phyloP scores from a whole-genome alignment of 2,329 filamentous ascomycete genomes.

The Fusarium abutilonis region DNA sequence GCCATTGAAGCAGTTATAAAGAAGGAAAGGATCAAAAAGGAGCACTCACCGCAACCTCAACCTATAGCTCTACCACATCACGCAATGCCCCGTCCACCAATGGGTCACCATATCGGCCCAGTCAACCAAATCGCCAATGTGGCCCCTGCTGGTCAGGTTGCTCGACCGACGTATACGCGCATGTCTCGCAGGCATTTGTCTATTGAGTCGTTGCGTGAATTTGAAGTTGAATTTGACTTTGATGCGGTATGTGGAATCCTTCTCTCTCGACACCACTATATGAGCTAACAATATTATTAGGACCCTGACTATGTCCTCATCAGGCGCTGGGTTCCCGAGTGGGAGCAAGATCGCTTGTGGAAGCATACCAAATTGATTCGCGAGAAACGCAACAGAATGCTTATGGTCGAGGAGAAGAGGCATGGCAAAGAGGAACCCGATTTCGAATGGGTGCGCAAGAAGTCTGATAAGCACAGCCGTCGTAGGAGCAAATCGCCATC shows the following conservation, averaged over 20 bases:
- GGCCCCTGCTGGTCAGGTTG: constrained; percentile 14
- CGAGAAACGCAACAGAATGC: constrained; percentile 60
- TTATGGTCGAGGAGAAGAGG: constrained; percentile 60
- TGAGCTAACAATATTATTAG: constrained; percentile 53
- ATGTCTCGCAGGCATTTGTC: constrained; percentile 71
- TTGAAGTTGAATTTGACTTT: constrained; percentile 66
- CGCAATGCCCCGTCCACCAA: constrained; percentile 12
- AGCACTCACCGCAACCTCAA: constrained; percentile 20
- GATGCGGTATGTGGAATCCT: constrained; percentile 60
- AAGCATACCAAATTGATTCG: constrained; percentile 73
- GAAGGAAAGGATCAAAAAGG: constrained; percentile 61
- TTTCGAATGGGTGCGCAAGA: constrained; percentile 68
- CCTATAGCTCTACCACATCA: constrained; percentile 19
- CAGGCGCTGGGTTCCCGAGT: constrained; percentile 76
- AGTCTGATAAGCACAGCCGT: constrained; percentile 56
- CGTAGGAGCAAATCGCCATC: constrained; percentile 68
- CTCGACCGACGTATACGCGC: constrained; percentile 68
- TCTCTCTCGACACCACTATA: neutral
- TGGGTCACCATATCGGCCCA: constrained; percentile 4
- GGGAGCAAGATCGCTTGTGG: constrained; percentile 77
- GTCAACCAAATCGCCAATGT: constrained; percentile 14
- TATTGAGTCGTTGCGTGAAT: constrained; percentile 67
- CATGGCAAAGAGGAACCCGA: constrained; percentile 57
- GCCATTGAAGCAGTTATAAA: constrained; percentile 68
- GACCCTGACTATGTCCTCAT: constrained; percentile 78